phyloP scores from a whole-genome alignment of 1,284 basidiomycete genomes.

The Gymnopus androsaceus region DNA sequence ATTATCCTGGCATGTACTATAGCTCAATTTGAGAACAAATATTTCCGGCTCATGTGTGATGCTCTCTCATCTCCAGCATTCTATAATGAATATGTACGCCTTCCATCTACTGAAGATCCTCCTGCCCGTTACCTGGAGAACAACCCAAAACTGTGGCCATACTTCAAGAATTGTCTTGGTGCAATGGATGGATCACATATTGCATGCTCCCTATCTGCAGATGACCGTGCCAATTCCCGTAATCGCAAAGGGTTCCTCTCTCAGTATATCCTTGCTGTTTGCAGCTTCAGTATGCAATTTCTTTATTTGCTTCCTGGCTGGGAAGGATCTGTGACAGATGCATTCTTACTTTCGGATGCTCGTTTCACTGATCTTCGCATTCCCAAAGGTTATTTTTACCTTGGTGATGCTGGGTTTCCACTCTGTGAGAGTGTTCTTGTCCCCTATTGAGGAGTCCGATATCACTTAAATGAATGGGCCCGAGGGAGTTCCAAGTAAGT shows the following conservation, averaged over 20 bases:
- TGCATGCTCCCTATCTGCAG: not conserved
- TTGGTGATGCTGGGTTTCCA: constrained; percentile 42
- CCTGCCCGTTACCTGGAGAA: not conserved
- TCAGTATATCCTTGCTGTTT: constrained; percentile 33
- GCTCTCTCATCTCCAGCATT: constrained; percentile 3
- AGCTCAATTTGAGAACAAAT: not conserved
- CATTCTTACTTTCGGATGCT: constrained; percentile 25
- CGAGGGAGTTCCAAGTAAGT: constrained; percentile 16
- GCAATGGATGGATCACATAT: constrained; percentile 14
- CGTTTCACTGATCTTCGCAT: constrained; percentile 29
- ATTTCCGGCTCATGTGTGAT: constrained; percentile 6
- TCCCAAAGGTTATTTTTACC: constrained; percentile 34
- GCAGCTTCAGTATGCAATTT: constrained; percentile 31
- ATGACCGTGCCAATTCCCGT: constrained; percentile 16
- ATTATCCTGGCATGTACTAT: not conserved
- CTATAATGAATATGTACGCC: constrained; percentile 8
- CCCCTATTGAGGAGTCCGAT: constrained; percentile 31
- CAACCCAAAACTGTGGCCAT: constrained; percentile 8
- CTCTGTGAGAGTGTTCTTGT: constrained; percentile 32
- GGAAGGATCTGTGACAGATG: constrained; percentile 35
- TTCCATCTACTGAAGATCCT: constrained; percentile 1
- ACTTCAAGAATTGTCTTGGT: constrained; percentile 5
- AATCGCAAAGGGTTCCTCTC: constrained; percentile 30
- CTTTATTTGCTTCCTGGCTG: constrained; percentile 32
- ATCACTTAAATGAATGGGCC: constrained; percentile 39